Evolutionary conservation across 352 stramenopile genomes (phyloP), one percentile per base, ranked within the genome.

Genomic region (Phytophthora pisi): DNA sequence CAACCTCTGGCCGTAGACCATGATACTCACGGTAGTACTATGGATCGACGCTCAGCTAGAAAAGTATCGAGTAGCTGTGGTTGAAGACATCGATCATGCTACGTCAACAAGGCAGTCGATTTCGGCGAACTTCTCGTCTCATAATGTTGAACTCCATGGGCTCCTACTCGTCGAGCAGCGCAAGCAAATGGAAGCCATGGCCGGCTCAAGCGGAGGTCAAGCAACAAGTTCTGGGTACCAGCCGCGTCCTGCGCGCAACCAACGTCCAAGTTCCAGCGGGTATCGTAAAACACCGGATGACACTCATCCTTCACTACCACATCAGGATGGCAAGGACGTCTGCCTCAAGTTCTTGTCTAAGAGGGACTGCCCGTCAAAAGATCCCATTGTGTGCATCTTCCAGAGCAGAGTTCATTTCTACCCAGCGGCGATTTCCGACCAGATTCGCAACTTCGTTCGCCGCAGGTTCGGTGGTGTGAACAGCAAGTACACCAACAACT

Each of bases 11-110:
- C 34, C 20, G 2, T 18, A 50, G 11, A 26, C 30, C 5, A 46
- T 49, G 34, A 18, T 58, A 5, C 31, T 49, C 31, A 58, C 36
- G 1, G 5, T 58, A 5, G 51, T 58, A 7, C 51, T 58, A 9
- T 58, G 51, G 36, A 50, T 58, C 9, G 51, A 58, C 9, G 42
- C 28, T 16, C 36, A 43, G 36, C 10, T 43, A 16, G 36, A 43
- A 43, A 43, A 43, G 36, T 43, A 18, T 43, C 36, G 11, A 0
- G 1, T n/a, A 1, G 36, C 36, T n/a, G 13, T 43, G 36, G 36
- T 43, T 43, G 10, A 0, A 43, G 36, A 43, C 36, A 43, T 43
- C 10, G 36, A 43, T 15, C 36, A 43, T 1, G 36, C 36, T 16
- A 43, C 36, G 36, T 43, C 36, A 43, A 43, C 36, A 16, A 16